Base-by-base conservation (phyloP, 2,329 filamentous ascomycete species). In the Colletotrichum eremochloae region DNA sequence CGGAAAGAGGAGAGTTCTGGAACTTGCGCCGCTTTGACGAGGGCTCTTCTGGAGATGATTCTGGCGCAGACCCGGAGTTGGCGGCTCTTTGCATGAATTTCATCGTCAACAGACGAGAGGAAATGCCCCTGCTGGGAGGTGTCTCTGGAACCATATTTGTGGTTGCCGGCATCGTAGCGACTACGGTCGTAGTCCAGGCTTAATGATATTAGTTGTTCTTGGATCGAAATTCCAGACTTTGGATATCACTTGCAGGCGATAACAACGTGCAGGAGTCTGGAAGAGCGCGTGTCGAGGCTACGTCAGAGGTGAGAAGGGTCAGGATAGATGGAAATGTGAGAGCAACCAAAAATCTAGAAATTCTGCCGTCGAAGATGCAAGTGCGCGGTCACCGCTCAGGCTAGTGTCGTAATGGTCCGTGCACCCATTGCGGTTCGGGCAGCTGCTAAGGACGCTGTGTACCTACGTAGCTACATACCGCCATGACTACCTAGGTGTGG, bases 41-140 rank as follows among this genome's bases (percentile, higher is more conserved):
- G 78, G 80, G 88, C 24, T 87, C 84, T 29, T 88, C 86, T 66
- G 77, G 77, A 71, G 86, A 81, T 4, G 85, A 84, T 24, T 84
- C 80, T 63, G 82, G 78, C 72, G 78, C 82, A 44, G 84, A 84
- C 62, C 84, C 84, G 33, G 91, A 89, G 62, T 92, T 90, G 62
- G 91, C 92, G 74, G 93, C 93, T 78, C 95, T 90, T 86, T 97
- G 95, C 95, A 98, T 98, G 80, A 98, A 98, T 85, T 97, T 97
- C 95, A 97, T 98, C 48, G 93, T 95, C 79, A 97, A 87, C 60
- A 98, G 91, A 76, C 95, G 91, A 71, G 93, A 95, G 74, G 95
- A 97, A 91, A 97, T 95, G 57, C 87, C 87, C 82, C 72, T 73
- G 65, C 86, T 72, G 12, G 89, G 89, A 58, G 89, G 85, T 72